A percentile compares a stretch with the other conserved stretches of the same genome.
Conservation (phyloP, 78 protist genomes). For the Thecamonas trahens region DNA sequence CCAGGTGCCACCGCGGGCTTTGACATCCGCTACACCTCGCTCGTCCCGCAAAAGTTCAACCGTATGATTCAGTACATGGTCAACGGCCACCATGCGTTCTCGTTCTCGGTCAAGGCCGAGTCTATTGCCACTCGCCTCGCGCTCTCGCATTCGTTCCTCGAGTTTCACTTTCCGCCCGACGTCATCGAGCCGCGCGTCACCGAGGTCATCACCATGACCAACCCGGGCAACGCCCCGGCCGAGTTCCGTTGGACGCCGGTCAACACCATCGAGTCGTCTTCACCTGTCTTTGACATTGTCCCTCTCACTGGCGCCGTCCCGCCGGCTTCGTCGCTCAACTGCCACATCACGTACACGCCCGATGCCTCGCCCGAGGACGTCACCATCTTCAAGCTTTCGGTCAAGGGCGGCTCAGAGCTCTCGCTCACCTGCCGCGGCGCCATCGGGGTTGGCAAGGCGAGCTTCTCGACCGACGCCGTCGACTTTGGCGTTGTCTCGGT, state of each 20-base stretch:
- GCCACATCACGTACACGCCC: constrained; percentile 21
- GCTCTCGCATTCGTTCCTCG: neutral
- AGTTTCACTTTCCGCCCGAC: neutral
- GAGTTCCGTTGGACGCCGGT: neutral
- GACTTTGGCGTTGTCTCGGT: constrained; percentile 33
- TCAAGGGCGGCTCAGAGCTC: constrained; percentile 22
- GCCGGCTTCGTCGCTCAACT: neutral
- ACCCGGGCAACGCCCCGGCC: neutral
- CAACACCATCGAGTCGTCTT: too few relatives aligned
- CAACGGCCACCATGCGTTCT: constrained; percentile 35
- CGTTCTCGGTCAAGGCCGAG: constrained; percentile 24
- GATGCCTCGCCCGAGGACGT: neutral
- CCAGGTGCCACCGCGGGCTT: constrained; percentile 50
- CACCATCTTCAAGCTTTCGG: neutral
- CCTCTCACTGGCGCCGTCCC: neutral
- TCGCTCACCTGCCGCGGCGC: constrained; percentile 9
- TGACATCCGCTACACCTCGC: constrained; percentile 16
- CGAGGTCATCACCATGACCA: neutral
- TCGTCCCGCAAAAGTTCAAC: neutral
- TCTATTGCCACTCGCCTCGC: constrained; percentile 31
- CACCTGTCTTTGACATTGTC: neutral
- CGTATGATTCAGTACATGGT: constrained; percentile 22
- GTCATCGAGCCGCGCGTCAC: neutral
- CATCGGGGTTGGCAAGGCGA: constrained; percentile 14
- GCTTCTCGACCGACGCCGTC: neutral